Base-by-base conservation (phyloP, 176 grass and related monocot species). In the Secale cereale region DNA sequence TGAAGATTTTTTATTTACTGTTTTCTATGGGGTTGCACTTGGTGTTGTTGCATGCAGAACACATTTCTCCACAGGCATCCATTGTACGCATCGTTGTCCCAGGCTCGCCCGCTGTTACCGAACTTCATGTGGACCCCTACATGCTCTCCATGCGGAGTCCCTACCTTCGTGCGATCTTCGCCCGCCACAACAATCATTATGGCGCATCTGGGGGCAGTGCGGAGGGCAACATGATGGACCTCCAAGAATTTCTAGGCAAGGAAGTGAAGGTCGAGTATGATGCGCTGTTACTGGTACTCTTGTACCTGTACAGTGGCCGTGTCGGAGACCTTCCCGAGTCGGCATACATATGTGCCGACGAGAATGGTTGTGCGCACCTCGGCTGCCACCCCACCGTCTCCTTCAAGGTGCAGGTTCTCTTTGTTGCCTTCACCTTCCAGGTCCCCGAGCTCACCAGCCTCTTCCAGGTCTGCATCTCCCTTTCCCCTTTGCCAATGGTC, bases 321-420 rank as follows among this genome's bases (percentile, higher is more conserved):
- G 81, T 91, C 35, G 75, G 66, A 15, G 74, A 82, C 59, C 86
- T 97, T 26, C 92, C 92, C 61, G 94, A 60, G 79, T 76, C 17
- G 74, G 86, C 88, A 20, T 97, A 88, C 46, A 59, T 76, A 43
- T 97, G 95, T 87, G 95, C 89, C 15, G 95, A 97, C 62, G 90
- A 91, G 5, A 87, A 62, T 70, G 85, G 60, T 16, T 97, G 95
- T 80, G 46, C 56, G 10, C 95, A 97, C 78, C 83, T 86, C 29
- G 88, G 88, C 1, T 97, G 95, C 83, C 84, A 84, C 36, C 90
- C 95, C 16, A 88, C 82, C 27, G 90, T 97, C 20, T 70, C 89
- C 22, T 97, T 97, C 78, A 86, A 91, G 81, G 85, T 79, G 56
- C 83, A 97, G 81, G 88, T 97, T 73, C 95, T 97, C 75, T 97